Evolutionary conservation across 140 eudicot species (phyloP).

Genomic region (Senecio squalidus): DNA sequence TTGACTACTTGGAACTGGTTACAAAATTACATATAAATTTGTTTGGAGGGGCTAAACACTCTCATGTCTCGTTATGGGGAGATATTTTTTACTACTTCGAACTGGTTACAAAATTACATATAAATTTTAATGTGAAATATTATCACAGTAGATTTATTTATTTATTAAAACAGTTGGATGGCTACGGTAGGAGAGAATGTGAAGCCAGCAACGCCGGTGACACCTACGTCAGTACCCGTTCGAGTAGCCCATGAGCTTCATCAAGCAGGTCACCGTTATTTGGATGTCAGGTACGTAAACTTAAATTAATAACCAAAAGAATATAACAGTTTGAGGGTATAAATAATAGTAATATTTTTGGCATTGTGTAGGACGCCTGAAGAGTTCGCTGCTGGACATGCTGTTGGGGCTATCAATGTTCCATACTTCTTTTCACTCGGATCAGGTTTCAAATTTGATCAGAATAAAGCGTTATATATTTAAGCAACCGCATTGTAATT

Average conservation of each 20-base stretch:
- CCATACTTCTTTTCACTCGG: conserved; percentile 70
- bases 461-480: too few species aligned
- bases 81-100: too few species aligned
- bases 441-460: too few species aligned
- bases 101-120: too few species aligned
- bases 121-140: too few species aligned
- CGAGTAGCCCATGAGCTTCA: conserved; percentile 83
- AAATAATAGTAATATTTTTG: background rate
- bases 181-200: conserved; percentile 45
- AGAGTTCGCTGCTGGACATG: conserved; percentile 78
- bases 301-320: background rate
- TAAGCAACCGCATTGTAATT: too few species aligned
- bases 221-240: conserved; percentile 78
- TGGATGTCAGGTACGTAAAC: conserved; percentile 63
- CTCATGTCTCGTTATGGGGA: too few species aligned
- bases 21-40: too few species aligned
- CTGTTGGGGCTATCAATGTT: conserved; percentile 69
- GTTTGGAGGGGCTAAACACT: too few species aligned
- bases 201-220: conserved; percentile 37
- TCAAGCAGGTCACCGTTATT: conserved; percentile 88
- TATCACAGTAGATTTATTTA: background rate
- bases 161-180: conserved; percentile 39
- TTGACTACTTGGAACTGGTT: too few species aligned
- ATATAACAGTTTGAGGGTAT: background rate
- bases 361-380: conserved; percentile 53